These are phyloP conservation scores for Hirschfeldia incana DNA, from an alignment of 345 rosid species.

Conservation along the genomic window DNA sequence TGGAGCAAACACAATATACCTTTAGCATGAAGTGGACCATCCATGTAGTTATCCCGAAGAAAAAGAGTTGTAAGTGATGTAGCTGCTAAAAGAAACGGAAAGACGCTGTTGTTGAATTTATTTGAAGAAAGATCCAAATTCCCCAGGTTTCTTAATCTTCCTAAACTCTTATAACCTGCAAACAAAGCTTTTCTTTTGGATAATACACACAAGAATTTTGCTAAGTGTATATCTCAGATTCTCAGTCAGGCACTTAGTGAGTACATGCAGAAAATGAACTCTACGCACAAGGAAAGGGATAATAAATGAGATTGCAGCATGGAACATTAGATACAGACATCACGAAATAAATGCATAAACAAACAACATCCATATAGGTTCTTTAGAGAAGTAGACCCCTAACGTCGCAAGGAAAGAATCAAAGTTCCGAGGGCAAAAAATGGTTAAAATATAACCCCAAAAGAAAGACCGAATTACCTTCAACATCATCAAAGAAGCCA, in stretches of 20 bases:
- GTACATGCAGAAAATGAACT: background rate
- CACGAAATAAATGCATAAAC: too few species aligned
- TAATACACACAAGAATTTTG: background rate
- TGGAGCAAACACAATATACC: background rate
- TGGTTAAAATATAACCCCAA: background rate
- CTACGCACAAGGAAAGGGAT: background rate
- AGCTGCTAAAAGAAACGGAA: conserved; percentile 16
- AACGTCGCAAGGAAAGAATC: background rate
- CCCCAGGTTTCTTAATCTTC: conserved; percentile 11
- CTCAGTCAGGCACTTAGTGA: too few species aligned
- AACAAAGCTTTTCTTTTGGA: background rate
- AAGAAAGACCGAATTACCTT: conserved; percentile 1
- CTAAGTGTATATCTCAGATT: background rate
- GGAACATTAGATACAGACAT: too few species aligned
- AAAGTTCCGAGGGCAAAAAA: background rate
- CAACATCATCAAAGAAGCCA: conserved; percentile 24
- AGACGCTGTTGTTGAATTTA: background rate
- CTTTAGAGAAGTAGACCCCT: background rate
- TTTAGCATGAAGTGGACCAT: background rate
- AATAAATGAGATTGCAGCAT: background rate
- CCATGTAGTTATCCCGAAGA: background rate
- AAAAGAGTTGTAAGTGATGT: conserved; percentile 15
- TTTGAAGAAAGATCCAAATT: conserved; percentile 7
- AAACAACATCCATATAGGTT: background rate
- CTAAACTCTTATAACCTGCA: conserved; percentile 16